Conservation (phyloP, 805 yeast species). For the Maudiozyma saulgeensis region DNA sequence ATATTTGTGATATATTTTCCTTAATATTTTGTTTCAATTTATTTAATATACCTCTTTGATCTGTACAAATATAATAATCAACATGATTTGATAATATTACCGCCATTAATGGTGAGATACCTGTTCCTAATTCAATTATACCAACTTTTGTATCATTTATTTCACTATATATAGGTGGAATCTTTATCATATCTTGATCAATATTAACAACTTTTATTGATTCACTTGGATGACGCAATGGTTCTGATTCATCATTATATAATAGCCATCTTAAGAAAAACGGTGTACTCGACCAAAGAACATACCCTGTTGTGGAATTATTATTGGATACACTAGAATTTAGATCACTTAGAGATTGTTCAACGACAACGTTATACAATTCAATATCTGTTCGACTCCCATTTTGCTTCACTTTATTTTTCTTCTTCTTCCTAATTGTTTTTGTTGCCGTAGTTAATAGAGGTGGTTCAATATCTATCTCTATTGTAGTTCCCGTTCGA, state of each 20-base stretch:
- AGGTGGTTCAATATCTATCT: constrained; percentile 20
- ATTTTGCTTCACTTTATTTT: background rate
- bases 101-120: constrained; percentile 25
- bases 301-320: constrained; percentile 31
- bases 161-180: constrained; percentile 1
- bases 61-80: constrained; percentile 22
- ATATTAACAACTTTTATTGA: background rate
- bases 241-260: constrained; percentile 13
- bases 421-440: background rate
- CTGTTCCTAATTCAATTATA: constrained; percentile 28
- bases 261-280: constrained; percentile 28
- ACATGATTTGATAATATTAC: constrained; percentile 23
- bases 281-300: constrained; percentile 29
- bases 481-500: constrained; percentile 5
- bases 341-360: constrained; percentile 23
- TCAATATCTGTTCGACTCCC: constrained; percentile 2
- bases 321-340: constrained; percentile 23
- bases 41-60: constrained; percentile 25
- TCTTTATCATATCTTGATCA: background rate
- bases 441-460: background rate
- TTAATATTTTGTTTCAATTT: constrained; percentile 21
- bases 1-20: constrained; percentile 20
- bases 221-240: constrained; percentile 6
- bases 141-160: constrained; percentile 3
- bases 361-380: constrained; percentile 16